Evolutionary conservation across 345 rosid genomes (phyloP), one percentile per base, ranked within the genome.

Genomic region (Trapa bicornis): DNA sequence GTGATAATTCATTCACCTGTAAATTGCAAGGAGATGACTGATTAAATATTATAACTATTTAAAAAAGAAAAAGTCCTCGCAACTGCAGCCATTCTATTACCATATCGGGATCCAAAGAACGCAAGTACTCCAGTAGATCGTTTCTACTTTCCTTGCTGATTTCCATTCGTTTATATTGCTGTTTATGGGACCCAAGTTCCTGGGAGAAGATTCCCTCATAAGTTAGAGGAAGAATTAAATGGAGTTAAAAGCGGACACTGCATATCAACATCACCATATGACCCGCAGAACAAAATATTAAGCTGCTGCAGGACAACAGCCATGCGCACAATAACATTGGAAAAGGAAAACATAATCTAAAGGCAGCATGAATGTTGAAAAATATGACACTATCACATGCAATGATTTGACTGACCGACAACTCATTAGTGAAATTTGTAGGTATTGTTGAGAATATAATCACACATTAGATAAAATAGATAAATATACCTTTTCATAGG

Each of bases 1-100:
- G 85, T 75, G 96, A 89, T 73, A 92, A 73, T 76, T 92, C 96
- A 9, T 61, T 79, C 63, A 92, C 96, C 96, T 92, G 72, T 67
- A 3, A 58, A 8, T 5, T 22, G 35, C 17, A 54, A 54, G 8
- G 60, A 58, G 63, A 2, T 32, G 29, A 3, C 63, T 16, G 11
- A 33, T 58, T 32, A 32, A 38, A 58, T 32, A 4, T 32, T 11
- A 9, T 10, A 32, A 33, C 5, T 35, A 41, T 41, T 2, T 35
- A 22, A 22, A 22, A 22, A 22, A 0, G 29, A 22, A 22, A 22
- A 33, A 35, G 35, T 8, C 22, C n/a, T 48, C 15, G 12, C 68
- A 64, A 22, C 38, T 61, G 67, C 5, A 64, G 50, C 7, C 10
- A 33, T 13, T 32, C 1, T 1, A 66, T 64, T 81, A 89, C 98